phyloP scores from a whole-genome alignment of 495 filamentous ascomycete genomes.

The Haplographium delicatum region DNA sequence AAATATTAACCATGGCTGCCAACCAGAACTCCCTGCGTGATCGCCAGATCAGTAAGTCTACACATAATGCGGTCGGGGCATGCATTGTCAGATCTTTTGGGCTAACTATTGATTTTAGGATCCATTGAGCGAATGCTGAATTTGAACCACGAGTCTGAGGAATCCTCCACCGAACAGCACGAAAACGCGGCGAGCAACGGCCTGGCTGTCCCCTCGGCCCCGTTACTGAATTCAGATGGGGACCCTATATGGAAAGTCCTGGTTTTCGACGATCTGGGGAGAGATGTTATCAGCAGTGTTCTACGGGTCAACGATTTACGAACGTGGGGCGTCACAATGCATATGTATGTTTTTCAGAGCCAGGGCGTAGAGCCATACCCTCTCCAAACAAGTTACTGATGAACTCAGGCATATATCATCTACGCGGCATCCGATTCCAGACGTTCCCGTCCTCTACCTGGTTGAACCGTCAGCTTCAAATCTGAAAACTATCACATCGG shows the following conservation, averaged over 20 bases:
- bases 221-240: constrained; percentile 82
- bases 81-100: too few relatives aligned
- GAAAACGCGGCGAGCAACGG: constrained; percentile 49
- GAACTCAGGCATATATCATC: constrained; percentile 68
- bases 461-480: constrained; percentile 83
- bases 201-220: constrained; percentile 61
- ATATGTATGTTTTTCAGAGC: constrained; percentile 53
- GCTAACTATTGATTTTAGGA: constrained; percentile 45
- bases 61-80: too few relatives aligned
- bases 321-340: constrained; percentile 92
- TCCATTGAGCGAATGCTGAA: constrained; percentile 96
- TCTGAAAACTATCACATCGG: constrained; percentile 74
- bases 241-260: constrained; percentile 69
- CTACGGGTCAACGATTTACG: constrained; percentile 88
- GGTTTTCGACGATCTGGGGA: constrained; percentile 57
- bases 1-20: constrained; percentile 56
- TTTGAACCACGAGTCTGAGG: constrained; percentile 68
- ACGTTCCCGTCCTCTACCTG: constrained; percentile 94
- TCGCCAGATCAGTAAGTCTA: constrained; percentile 93
- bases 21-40: constrained; percentile 78
- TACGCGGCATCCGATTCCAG: constrained; percentile 82
- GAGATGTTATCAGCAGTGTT: constrained; percentile 84
- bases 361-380: too few relatives aligned
- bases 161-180: constrained; percentile 49
- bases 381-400: constrained; percentile 17